phyloP scores from a whole-genome alignment of 2,329 filamentous ascomycete species.

The Talaromyces sp. region DNA sequence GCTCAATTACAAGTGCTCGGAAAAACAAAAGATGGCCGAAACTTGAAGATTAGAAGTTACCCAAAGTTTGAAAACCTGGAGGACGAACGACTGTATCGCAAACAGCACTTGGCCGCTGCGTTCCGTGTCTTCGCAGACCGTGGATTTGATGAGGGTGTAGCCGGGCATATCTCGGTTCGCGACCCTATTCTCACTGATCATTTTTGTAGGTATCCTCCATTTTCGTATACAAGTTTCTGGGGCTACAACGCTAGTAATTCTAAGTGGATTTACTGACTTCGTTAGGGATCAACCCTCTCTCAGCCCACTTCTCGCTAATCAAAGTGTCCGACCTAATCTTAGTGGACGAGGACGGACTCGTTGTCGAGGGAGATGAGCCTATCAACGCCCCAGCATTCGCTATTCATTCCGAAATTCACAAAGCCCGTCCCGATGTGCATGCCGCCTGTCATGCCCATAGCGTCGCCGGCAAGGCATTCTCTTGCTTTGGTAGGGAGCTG shows the following conservation, averaged over 20 bases:
- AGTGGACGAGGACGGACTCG: slow-evolving; percentile 42
- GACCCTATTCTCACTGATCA: slow-evolving; percentile 37
- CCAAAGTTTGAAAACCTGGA: slow-evolving; percentile 36
- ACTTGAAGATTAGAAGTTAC: slow-evolving; percentile 44
- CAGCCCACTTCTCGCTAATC: slow-evolving; percentile 45
- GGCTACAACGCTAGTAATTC: slow-evolving; percentile 16
- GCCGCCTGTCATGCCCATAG: slow-evolving; percentile 47
- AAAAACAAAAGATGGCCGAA: slow-evolving; percentile 42
- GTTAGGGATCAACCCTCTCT: slow-evolving; percentile 42
- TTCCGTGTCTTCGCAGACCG: background rate
- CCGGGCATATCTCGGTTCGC: slow-evolving; percentile 47
- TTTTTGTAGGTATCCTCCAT: slow-evolving; percentile 21
- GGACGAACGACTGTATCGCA: slow-evolving; percentile 43
- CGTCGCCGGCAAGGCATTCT: slow-evolving; percentile 48
- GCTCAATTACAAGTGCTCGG: slow-evolving; percentile 32
- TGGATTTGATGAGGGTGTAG: slow-evolving; percentile 41
- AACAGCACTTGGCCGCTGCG: slow-evolving; percentile 45
- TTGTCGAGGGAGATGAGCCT: slow-evolving; percentile 41
- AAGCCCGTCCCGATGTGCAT: slow-evolving; percentile 31
- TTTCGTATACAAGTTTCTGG: no score
- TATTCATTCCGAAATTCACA: slow-evolving; percentile 41
- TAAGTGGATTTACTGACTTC: slow-evolving; percentile 1
- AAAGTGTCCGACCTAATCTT: slow-evolving; percentile 43
- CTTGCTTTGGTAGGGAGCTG: slow-evolving; percentile 45
- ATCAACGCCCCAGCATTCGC: slow-evolving; percentile 49